phyloP scores from a whole-genome alignment of 2,329 filamentous ascomycete species.

The Ampelomyces quisqualis region DNA sequence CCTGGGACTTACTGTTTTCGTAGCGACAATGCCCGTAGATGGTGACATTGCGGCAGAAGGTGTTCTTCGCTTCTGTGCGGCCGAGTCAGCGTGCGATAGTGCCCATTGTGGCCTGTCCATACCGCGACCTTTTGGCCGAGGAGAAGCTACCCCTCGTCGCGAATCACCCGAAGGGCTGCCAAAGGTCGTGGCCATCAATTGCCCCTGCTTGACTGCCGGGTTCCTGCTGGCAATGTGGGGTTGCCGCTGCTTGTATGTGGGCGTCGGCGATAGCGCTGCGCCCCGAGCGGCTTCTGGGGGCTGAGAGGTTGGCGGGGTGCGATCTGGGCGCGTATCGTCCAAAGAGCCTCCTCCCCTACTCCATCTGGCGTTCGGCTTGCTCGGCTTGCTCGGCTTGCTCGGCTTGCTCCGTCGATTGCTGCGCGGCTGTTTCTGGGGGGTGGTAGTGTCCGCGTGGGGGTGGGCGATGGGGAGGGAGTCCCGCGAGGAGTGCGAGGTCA shows the following conservation, averaged over 20 bases:
- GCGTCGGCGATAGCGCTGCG: slow-evolving; percentile 19
- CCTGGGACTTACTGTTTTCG: slow-evolving; percentile 65
- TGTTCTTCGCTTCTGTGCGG: slow-evolving; percentile 70
- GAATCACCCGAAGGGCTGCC: slow-evolving; percentile 43
- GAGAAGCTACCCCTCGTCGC: slow-evolving; percentile 46
- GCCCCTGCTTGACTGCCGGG: slow-evolving; percentile 20
- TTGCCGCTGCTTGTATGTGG: slow-evolving; percentile 19
- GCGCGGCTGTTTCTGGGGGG: slow-evolving; percentile 32
- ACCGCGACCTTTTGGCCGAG: slow-evolving; percentile 49
- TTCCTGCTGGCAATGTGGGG: slow-evolving; percentile 18
- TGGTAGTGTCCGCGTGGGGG: slow-evolving; percentile 22
- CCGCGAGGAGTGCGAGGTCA: slow-evolving; percentile 36
- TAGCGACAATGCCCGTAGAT: slow-evolving; percentile 94
- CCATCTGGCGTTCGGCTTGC: slow-evolving; percentile 30
- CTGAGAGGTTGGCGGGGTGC: slow-evolving; percentile 25
- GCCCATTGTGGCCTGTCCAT: slow-evolving; percentile 19
- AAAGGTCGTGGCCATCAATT: slow-evolving; percentile 43
- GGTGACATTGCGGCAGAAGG: slow-evolving; percentile 85
- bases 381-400: slow-evolving; percentile 29
- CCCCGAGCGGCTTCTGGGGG: slow-evolving; percentile 18
- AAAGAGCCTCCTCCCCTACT: slow-evolving; percentile 30
- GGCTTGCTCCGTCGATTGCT: slow-evolving; percentile 31
- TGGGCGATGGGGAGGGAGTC: slow-evolving; percentile 30
- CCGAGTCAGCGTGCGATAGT: slow-evolving; percentile 21
- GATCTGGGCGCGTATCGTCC: slow-evolving; percentile 32